Base-by-base conservation (phyloP, 352 stramenopile species). In the Pilasporangium apinafurcum region DNA sequence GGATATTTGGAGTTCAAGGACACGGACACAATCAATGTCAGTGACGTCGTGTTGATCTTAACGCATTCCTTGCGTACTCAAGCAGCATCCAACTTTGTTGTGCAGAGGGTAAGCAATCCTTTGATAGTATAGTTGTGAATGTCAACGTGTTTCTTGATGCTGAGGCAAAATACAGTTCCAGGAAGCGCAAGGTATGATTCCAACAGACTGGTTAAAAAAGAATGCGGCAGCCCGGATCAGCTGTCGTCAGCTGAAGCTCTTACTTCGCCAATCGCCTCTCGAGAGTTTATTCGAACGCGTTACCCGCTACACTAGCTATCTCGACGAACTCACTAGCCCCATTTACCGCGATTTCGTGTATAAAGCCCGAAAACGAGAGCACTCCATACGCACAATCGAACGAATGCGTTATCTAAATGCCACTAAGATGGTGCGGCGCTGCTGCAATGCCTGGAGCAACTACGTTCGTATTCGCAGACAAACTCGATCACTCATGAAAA, bases 281-380 rank as follows among this genome's bases (percentile, higher is more conserved):
- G 48, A 44, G 36, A 44, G 56, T 5, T 38, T 88, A 5, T 53
- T 91, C 9, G 59, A 62, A 5, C 49, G 52, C 3, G 63, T 49
- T 20, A 62, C 64, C 0, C 55, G 55, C 8, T 57, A 84, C 47
- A 87, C 79, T 3, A 72, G 44, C 10, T 46, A 64, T 17, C 35
- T 86, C 0, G 68, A 88, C 33, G 75, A 88, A 22, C 56, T 88
- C 45, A 66, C 60, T 29, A 65, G 59, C 26, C 51, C 62, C 4
- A 29, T 81, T 8, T 84, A 85, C 36, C 68, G 70, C n/a, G 42
- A 75, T 3, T 61, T 64, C 26, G 65, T 82, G 4, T 81, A 68
- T 28, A 50, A 50, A 16, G 26, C 48, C 12, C 70, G 75, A 31
- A 77, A 78, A 26, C 62, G 58, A 3, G 59, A 78, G n/a, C 53